These are phyloP conservation scores for Clonostachys sp. DNA, from an alignment of 2,329 filamentous ascomycete genomes.

Conservation along the genomic window DNA sequence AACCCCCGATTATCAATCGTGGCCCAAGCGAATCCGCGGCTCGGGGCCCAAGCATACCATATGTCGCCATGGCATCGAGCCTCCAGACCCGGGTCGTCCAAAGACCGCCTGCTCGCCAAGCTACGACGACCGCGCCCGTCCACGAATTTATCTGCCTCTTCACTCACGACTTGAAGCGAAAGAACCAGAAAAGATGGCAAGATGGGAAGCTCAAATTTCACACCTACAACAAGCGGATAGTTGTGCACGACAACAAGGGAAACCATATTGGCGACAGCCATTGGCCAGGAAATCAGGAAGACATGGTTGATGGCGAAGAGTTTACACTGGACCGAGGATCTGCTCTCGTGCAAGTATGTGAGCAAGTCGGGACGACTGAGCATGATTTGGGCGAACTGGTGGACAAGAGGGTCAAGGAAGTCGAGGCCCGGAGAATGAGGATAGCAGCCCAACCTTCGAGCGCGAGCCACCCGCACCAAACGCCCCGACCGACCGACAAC, in stretches of 20 bases:
- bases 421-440: conserved; percentile 39
- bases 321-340: conserved; percentile 71
- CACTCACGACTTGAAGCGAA: conserved; percentile 78
- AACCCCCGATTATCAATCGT: no score
- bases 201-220: conserved; percentile 87
- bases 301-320: conserved; percentile 79
- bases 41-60: no score
- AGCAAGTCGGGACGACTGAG: conserved; percentile 66
- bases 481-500: conserved; percentile 1
- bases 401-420: conserved; percentile 61
- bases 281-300: conserved; percentile 60
- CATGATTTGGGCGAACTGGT: conserved; percentile 76
- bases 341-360: conserved; percentile 75
- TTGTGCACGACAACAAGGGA: conserved; percentile 81
- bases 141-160: conserved; percentile 83
- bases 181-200: conserved; percentile 93
- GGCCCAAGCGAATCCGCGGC: no score
- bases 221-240: conserved; percentile 83
- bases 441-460: conserved; percentile 28
- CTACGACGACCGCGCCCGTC: conserved; percentile 58
- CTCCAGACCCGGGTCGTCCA: no score
- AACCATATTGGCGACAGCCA: conserved; percentile 84
- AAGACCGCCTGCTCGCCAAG: neutral
- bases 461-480: conserved; percentile 1
- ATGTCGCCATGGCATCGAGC: no score